These are phyloP conservation scores for Phaeosphaeria sp. DNA, from an alignment of 2,329 filamentous ascomycete genomes.

Conservation along the genomic window DNA sequence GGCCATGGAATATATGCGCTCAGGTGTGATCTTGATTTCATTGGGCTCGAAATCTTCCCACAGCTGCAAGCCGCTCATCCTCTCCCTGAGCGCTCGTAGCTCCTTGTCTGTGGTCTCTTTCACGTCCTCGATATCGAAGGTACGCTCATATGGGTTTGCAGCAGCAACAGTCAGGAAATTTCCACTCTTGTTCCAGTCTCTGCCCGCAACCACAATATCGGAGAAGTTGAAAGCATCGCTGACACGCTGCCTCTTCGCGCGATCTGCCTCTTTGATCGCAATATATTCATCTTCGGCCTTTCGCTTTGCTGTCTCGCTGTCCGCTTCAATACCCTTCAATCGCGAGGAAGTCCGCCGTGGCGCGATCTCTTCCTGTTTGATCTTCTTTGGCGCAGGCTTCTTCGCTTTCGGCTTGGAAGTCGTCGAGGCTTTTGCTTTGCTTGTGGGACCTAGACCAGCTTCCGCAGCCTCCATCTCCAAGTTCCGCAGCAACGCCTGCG, in stretches of 20 bases:
- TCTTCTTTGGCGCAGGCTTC: constrained; percentile 50
- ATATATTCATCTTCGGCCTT: constrained; percentile 72
- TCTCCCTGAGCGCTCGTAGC: constrained; percentile 74
- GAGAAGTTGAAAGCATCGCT: constrained; percentile 73
- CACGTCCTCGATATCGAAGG: constrained; percentile 85
- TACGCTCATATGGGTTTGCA: constrained; percentile 81
- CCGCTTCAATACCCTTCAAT: constrained; percentile 67
- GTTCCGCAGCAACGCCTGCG: constrained; percentile 81
- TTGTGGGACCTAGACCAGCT: constrained; percentile 69
- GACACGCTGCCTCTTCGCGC: constrained; percentile 69
- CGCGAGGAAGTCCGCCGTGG: constrained; percentile 69
- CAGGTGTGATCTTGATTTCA: constrained; percentile 52
- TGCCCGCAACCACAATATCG: constrained; percentile 81
- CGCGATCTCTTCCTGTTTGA: constrained; percentile 65
- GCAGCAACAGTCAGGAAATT: constrained; percentile 71
- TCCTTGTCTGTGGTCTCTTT: constrained; percentile 79
- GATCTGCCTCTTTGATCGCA: constrained; percentile 63
- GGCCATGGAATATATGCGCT: constrained; percentile 72
- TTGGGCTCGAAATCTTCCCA: constrained; percentile 85
- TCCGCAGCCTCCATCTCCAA: constrained; percentile 72
- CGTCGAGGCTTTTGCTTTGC: constrained; percentile 57
- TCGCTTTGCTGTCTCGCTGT: constrained; percentile 71
- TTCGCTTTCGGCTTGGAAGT: constrained; percentile 54
- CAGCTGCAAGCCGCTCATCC: constrained; percentile 77
- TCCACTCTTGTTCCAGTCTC: constrained; percentile 73